Base-by-base conservation (phyloP, 2,329 filamentous ascomycete species). In the Penicillium sp. region DNA sequence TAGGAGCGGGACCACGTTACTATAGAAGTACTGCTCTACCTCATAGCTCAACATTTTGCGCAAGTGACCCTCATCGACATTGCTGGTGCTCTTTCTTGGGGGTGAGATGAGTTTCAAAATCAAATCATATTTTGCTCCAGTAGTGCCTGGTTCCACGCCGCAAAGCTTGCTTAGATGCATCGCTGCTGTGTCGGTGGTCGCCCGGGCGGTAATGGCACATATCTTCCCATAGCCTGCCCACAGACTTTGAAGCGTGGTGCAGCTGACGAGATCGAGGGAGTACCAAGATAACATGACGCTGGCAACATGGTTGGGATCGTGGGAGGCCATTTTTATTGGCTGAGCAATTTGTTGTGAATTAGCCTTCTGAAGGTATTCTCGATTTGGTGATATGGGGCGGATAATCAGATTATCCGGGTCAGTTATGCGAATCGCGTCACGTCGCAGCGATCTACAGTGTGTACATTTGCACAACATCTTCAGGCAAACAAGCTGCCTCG, bases 41-140 rank as follows among this genome's bases (percentile, higher is more conserved):
- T 85, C 78, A 59, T 89, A 89, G 64, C 84, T 87, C 27, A 88
- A 68, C 55, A 89, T 80, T 64, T 89, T 89, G 6, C 86, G 80
- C 0, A 84, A 62, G 59, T 89, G 86, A 0, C 86, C 84, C 62
- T 88, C 86, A 36, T 86, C 81, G 13, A 45, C 3, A n/a, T 61
- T 61, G 24, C 56, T 61, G 0, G 49, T 57, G 29, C 55, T 49
- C 38, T 68, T 52, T 4, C 47, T 55, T 0, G 84, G 83, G 6
- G 83, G 83, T 0, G 79, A 79, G 38, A 88, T 84, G 49, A 85
- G 75, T 64, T 88, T 88, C 6, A 88, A 69, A 10, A 88, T 78
- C 34, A 85, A 71, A 21, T 60, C 54, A 9, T 64, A 69, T 1
- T 47, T 64, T 16, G 55, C 43, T 40, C 66, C 64, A 0, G 47